phyloP scores from a whole-genome alignment of 108 stramenopile genomes.

The Fragilaria radians region DNA sequence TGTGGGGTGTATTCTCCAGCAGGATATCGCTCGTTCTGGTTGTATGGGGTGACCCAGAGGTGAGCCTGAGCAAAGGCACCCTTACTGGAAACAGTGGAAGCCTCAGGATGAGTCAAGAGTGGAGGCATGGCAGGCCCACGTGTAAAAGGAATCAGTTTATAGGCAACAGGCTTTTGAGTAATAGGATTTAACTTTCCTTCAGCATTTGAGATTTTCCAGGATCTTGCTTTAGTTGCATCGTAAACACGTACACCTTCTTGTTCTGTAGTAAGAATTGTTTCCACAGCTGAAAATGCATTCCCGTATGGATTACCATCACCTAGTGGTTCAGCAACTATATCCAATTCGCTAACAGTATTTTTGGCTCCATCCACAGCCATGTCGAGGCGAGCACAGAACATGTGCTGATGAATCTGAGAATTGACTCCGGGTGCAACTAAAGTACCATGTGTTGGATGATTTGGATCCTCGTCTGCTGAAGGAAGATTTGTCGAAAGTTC shows the following conservation, averaged over 20 bases:
- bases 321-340: constrained; percentile 23
- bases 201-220: constrained; percentile 55
- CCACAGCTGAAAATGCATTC: constrained; percentile 32
- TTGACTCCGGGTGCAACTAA: constrained; percentile 63
- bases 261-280: constrained; percentile 35
- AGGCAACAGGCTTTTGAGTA: constrained; percentile 38
- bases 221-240: constrained; percentile 36
- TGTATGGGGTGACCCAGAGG: constrained; percentile 52
- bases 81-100: constrained; percentile 33
- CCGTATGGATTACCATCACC: constrained; percentile 30
- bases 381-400: constrained; percentile 66
- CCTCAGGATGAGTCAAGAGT: constrained; percentile 24
- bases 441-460: constrained; percentile 37
- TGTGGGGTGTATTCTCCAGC: constrained; percentile 57
- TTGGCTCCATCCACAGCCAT: constrained; percentile 53
- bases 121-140: constrained; percentile 32
- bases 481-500: constrained; percentile 63
- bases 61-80: constrained; percentile 40
- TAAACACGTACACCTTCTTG: constrained; percentile 21
- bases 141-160: constrained; percentile 48
- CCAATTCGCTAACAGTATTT: constrained; percentile 52
- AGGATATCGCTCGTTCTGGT: constrained; percentile 38
- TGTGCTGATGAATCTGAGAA: constrained; percentile 68
- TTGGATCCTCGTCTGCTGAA: constrained; percentile 33
- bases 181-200: constrained; percentile 34